phyloP scores from a whole-genome alignment of 2,329 filamentous ascomycete species.

The Aspergillus transmontanensis region DNA sequence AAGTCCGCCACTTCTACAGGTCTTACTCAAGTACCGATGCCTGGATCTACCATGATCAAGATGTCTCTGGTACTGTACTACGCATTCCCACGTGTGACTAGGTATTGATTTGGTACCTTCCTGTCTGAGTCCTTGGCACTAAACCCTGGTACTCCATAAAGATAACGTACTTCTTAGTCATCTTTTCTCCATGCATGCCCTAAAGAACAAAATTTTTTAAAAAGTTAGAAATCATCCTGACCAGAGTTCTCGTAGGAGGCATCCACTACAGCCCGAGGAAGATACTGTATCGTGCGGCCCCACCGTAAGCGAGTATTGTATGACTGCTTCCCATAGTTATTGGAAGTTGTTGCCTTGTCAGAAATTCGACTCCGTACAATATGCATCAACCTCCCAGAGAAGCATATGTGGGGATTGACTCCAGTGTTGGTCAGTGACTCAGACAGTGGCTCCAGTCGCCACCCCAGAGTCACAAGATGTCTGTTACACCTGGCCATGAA shows the following conservation, averaged over 20 bases:
- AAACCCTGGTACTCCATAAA: background rate
- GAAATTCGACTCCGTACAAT: background rate
- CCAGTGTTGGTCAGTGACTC: background rate
- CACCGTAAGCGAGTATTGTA: conserved; percentile 3
- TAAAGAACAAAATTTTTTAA: background rate
- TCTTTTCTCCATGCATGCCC: background rate
- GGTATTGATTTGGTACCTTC: background rate
- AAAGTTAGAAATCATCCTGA: background rate
- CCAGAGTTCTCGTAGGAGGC: background rate
- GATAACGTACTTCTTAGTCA: background rate
- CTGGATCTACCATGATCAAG: background rate
- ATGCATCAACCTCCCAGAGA: background rate
- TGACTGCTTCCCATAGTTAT: background rate
- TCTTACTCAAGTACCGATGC: background rate
- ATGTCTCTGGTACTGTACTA: background rate
- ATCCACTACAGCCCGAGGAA: background rate
- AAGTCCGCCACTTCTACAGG: background rate
- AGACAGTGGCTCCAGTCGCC: background rate
- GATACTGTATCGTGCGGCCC: background rate
- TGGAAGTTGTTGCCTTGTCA: background rate
- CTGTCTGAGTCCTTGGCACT: background rate
- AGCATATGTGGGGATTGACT: background rate
- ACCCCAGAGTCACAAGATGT: background rate
- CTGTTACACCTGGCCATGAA: background rate
- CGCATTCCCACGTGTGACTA: background rate